These are phyloP conservation scores for Boletellus ananas DNA, from an alignment of 768 basidiomycete species.

Conservation along the genomic window DNA sequence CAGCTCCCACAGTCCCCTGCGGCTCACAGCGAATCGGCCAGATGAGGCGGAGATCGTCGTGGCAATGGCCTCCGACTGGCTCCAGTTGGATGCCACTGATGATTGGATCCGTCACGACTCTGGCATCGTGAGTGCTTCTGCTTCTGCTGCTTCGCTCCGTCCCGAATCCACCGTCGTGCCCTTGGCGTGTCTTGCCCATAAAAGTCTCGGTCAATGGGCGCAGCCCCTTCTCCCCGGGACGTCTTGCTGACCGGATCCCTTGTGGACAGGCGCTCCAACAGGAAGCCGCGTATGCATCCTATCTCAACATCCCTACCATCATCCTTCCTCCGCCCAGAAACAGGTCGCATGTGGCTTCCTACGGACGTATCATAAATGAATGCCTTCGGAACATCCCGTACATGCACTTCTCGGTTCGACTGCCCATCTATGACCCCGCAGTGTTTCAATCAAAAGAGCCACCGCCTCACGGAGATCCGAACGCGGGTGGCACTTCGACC, in stretches of 20 bases:
- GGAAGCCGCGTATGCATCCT: conserved; percentile 89
- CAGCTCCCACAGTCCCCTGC: conserved; percentile 13
- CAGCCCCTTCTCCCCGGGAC: conserved; percentile 7
- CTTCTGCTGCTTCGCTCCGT: conserved; percentile 2
- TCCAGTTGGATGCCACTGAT: conserved; percentile 89
- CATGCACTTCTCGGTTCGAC: conserved; percentile 76
- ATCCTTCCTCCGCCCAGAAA: conserved; percentile 88
- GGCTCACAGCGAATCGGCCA: conserved; percentile 29
- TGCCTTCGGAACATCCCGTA: conserved; percentile 68
- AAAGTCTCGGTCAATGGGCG: conserved; percentile 16
- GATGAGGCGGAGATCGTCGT: conserved; percentile 74
- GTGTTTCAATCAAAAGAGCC: conserved; percentile 44
- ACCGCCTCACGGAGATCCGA: conserved; percentile 25
- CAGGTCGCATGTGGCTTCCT: conserved; percentile 82
- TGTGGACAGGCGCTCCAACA: conserved; percentile 76
- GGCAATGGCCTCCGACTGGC: conserved; percentile 86
- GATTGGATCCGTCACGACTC: conserved; percentile 95
- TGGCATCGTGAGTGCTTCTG: conserved; percentile 66
- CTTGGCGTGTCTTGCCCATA: conserved; percentile 13
- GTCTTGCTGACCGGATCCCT: conserved; percentile 12
- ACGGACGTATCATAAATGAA: conserved; percentile 84
- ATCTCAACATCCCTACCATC: conserved; percentile 80
- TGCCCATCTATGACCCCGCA: conserved; percentile 77
- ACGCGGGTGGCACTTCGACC: conserved; percentile 25
- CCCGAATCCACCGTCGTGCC: conserved; percentile 11